Conservation (phyloP, 352 stramenopile species). For the Phytophthora chlamydospora region DNA sequence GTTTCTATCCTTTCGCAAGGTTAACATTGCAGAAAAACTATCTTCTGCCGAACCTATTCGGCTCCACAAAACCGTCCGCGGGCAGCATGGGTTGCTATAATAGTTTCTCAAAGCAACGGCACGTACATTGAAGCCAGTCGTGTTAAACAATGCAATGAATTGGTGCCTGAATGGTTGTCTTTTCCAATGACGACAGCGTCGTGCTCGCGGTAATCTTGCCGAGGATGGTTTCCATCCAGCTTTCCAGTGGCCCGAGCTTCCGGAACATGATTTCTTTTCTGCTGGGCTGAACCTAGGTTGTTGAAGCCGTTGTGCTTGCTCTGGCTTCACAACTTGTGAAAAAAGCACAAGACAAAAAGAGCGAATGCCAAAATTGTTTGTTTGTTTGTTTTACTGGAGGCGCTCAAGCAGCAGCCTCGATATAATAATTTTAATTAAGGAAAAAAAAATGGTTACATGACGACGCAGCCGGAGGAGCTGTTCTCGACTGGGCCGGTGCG, state of each 20-base stretch:
- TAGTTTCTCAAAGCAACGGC: too few species aligned
- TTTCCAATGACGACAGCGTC: constrained; percentile 3
- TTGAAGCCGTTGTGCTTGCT: too few species aligned
- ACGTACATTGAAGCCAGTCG: constrained; percentile 12
- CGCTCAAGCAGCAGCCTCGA: too few species aligned
- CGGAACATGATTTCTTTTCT: too few species aligned
- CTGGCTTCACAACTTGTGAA: too few species aligned
- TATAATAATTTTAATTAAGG: neutral
- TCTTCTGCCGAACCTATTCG: constrained; percentile 25
- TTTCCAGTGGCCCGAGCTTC: too few species aligned
- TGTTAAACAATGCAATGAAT: neutral
- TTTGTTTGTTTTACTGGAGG: too few species aligned
- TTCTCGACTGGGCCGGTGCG: constrained; percentile 66
- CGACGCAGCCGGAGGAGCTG: constrained; percentile 53
- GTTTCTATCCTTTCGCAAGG: neutral
- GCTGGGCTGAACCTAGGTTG: too few species aligned
- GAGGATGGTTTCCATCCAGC: too few species aligned
- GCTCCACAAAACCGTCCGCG: constrained; percentile 14
- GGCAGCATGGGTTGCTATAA: neutral
- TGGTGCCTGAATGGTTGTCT: neutral
- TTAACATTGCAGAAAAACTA: constrained; percentile 22
- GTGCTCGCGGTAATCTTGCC: neutral
- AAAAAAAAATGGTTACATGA: constrained; percentile 66
- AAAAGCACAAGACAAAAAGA: too few species aligned
- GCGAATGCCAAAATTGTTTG: too few species aligned